These are phyloP conservation scores for Piper longum DNA, from an alignment of 164 flowering plant species.

Conservation along the genomic window DNA sequence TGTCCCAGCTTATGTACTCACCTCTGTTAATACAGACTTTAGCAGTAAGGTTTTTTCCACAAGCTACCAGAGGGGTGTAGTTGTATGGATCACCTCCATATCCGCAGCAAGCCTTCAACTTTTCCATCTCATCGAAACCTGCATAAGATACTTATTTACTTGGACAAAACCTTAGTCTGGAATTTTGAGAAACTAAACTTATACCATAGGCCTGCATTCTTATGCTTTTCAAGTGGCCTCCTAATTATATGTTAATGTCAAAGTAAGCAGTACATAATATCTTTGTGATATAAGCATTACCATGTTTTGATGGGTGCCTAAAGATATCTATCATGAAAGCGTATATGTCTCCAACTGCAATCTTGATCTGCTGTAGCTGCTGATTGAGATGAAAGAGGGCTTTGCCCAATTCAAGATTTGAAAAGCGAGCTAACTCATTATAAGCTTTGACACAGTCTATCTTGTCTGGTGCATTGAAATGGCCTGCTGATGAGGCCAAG, in stretches of 20 bases:
- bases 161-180: no score
- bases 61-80: conserved; percentile 8
- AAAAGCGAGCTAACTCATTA: conserved; percentile 9
- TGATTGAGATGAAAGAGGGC: conserved; percentile 2
- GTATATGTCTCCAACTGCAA: conserved; percentile 11
- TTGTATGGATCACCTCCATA: conserved; percentile 13
- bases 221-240: no score
- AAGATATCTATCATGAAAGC: conserved; percentile 8
- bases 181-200: no score
- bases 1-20: conserved; percentile 15
- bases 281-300: conserved; percentile 1
- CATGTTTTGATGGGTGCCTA: conserved; percentile 9
- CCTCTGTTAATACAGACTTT: conserved; percentile 13
- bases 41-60: conserved; percentile 10
- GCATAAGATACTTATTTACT: background rate
- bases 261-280: no score
- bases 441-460: conserved; percentile 13
- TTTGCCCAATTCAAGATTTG: conserved; percentile 7
- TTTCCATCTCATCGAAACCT: conserved; percentile 14
- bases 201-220: no score
- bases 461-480: conserved; percentile 12
- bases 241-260: no score
- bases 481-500: conserved; percentile 8
- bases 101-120: conserved; percentile 15
- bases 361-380: conserved; percentile 4